Conservation (phyloP, 2,329 filamentous ascomycete genomes). For the Colletotrichum orchidophilum region DNA sequence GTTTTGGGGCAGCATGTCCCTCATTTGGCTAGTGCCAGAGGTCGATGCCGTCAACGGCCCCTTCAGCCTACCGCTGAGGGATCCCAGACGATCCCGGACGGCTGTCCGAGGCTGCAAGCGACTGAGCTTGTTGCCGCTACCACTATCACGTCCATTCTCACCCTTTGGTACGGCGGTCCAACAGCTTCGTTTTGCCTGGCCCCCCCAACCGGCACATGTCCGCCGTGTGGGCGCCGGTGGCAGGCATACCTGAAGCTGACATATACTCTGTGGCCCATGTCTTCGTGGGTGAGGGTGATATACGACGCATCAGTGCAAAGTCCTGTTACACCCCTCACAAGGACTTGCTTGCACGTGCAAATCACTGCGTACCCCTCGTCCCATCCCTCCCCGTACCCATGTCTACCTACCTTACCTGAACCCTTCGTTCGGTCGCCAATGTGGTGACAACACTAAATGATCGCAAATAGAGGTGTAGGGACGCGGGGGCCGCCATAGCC, state of each 20-base stretch:
- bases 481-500: conserved; percentile 3
- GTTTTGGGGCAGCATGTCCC: conserved; percentile 5
- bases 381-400: conserved; percentile 14
- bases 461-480: conserved; percentile 11
- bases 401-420: conserved; percentile 13
- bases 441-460: conserved; percentile 15
- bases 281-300: neutral
- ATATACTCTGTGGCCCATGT: neutral
- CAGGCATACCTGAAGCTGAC: neutral
- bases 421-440: conserved; percentile 22
- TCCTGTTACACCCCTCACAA: neutral
- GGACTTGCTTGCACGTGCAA: conserved; percentile 31
- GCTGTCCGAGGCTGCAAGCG: conserved; percentile 26
- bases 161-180: neutral
- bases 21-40: conserved; percentile 30
- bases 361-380: conserved; percentile 28
- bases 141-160: neutral
- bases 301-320: conserved; percentile 17
- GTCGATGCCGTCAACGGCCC: conserved; percentile 31
- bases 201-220: conserved; percentile 1
- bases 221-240: conserved; percentile 8
- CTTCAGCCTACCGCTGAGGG: conserved; percentile 8
- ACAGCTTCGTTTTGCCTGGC: neutral
- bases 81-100: conserved; percentile 29
- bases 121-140: neutral